Evolutionary conservation across 164 flowering plant genomes (phyloP), one percentile per base, ranked within the genome.

Genomic region (Vitis rupestris): DNA sequence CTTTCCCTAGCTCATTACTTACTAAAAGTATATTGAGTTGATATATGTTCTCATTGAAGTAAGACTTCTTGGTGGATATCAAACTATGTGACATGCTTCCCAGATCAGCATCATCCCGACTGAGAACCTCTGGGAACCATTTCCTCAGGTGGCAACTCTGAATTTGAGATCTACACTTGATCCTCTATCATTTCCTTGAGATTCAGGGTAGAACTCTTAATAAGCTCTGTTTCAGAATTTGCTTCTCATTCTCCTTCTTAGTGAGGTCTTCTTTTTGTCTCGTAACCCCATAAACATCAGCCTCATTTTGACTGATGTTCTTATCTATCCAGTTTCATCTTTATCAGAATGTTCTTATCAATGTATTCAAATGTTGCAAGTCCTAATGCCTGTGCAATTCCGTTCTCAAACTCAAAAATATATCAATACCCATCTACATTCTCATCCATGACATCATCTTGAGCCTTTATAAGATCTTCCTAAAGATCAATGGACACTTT

Each of bases 341-440:
- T 23, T 23, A 23, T 23, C 27, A 23, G 27, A 23, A 23, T 23
- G 27, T 23, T 23, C 27, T 23, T 23, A 23, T 23, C 27, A 23
- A 23, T 23, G 27, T 23, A 23, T 23, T 93, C 97, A 57, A 91
- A 74, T 48, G 86, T 83, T 53, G 98, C 97, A 61, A 95, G 80
- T 19, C 97, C 98, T 12, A 88, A 74, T 27, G 98, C 92, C 80
- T 96, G 98, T 48, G 88, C 87, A 15, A 88, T 85, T 61, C 97
- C 94, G 50, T 87, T 78, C 9, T 93, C 94, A 70, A 73, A 68
- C 73, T 89, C 90, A 55, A 88, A 73, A 58, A 88, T 88, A 83
- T 75, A 96, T 27, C 91, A 91, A 83, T 81, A 90, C 61, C 93
- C 97, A 53, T 86, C 78, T 31, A 87, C 90, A 74, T 80, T 67